A percentile compares a stretch with the other conserved stretches of the same genome.
Conservation (phyloP, 306 rosid species). For the Hippophae gyantsensis region DNA sequence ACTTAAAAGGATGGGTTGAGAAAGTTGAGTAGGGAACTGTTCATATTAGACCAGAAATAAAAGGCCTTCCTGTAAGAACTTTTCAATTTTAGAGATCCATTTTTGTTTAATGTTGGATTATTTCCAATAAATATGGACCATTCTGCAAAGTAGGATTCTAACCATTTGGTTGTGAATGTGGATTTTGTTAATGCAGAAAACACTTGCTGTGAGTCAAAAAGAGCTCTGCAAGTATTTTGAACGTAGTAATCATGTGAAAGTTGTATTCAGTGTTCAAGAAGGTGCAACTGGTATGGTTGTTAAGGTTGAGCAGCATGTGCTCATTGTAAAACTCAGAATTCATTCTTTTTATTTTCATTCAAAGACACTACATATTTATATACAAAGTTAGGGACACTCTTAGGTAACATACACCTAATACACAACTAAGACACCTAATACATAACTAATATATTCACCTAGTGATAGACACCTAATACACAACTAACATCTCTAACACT, state of each 20-base stretch:
- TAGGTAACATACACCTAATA: too few species aligned
- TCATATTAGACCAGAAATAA: conserved; percentile 69
- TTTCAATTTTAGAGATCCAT: not conserved
- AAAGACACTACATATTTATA: too few species aligned
- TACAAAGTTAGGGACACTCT: too few species aligned
- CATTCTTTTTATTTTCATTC: too few species aligned
- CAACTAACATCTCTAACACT: too few species aligned
- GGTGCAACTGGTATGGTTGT: conserved; percentile 97
- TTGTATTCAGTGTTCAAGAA: conserved; percentile 76
- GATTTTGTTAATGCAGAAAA: conserved; percentile 31
- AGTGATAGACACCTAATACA: too few species aligned
- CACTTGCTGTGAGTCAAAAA: conserved; percentile 66
- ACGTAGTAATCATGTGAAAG: conserved; percentile 82
- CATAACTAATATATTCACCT: too few species aligned
- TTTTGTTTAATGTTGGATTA: conserved; percentile 1
- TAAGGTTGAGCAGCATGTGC: conserved; percentile 81
- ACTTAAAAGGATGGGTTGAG: conserved; percentile 87
- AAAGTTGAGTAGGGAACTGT: conserved; percentile 21
- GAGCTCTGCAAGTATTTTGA: conserved; percentile 82
- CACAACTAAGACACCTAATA: too few species aligned
- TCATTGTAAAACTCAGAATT: too few species aligned
- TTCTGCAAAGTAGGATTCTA: not conserved
- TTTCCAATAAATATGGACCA: not conserved
- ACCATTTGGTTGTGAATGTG: conserved; percentile 12
- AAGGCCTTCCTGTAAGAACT: conserved; percentile 72